Conservation (phyloP, 169 alveolate genomes). For the Plasmodium knowlesi region DNA sequence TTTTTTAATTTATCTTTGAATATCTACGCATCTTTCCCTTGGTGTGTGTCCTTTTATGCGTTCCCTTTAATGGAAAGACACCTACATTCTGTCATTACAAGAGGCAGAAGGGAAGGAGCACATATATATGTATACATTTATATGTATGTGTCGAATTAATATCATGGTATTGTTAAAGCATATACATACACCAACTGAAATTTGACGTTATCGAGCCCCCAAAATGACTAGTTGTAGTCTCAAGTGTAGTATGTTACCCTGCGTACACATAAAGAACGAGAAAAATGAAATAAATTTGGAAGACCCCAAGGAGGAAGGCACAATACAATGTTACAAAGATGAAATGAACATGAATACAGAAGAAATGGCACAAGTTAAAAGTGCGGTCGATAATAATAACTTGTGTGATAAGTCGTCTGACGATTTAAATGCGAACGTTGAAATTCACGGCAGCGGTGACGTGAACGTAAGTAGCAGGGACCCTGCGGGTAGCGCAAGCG, state of each 20-base stretch:
- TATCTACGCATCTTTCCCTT: neutral
- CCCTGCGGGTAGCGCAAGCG: neutral
- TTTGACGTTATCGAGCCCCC: constrained; percentile 16
- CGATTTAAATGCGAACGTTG: constrained; percentile 8
- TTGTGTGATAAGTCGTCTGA: neutral
- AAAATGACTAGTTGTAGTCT: constrained; percentile 71
- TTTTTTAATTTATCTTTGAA: constrained; percentile 3
- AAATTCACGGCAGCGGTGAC: neutral
- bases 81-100: neutral
- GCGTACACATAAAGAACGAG: constrained; percentile 46
- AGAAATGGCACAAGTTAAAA: constrained; percentile 4
- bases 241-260: constrained; percentile 66
- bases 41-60: neutral
- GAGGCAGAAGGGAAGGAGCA: neutral
- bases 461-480: neutral
- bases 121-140: neutral
- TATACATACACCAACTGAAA: constrained; percentile 5
- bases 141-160: neutral
- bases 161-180: constrained; percentile 43
- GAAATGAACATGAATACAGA: neutral
- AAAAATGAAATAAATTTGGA: constrained; percentile 31
- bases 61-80: constrained; percentile 12
- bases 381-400: constrained; percentile 16
- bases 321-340: constrained; percentile 4
- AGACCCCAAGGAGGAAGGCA: constrained; percentile 25